Percentiles rank a stretch among this genome's conserved stretches.
These are phyloP conservation scores for Hygrophila difformis DNA, from an alignment of 257 asterid genomes.

Conservation along the genomic window DNA sequence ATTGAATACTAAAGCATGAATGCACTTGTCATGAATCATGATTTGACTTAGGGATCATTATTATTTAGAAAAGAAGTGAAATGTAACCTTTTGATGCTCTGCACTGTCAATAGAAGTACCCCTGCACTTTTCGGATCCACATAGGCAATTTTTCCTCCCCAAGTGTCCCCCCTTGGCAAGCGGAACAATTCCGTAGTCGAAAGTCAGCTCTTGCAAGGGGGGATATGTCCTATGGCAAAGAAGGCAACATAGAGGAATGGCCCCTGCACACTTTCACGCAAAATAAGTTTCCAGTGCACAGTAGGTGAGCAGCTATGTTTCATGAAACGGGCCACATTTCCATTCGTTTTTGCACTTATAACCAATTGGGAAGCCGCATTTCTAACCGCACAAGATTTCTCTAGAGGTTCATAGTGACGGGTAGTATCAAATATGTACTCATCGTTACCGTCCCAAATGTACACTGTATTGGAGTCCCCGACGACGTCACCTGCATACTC, in stretches of 20 bases:
- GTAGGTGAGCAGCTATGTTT: slow-evolving; percentile 87
- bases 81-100: too few relatives aligned
- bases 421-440: slow-evolving; percentile 73
- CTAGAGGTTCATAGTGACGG: slow-evolving; percentile 48
- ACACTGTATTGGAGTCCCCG: slow-evolving; percentile 21
- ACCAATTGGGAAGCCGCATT: slow-evolving; percentile 67
- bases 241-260: slow-evolving; percentile 64
- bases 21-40: too few relatives aligned
- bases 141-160: slow-evolving; percentile 73
- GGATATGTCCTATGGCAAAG: slow-evolving; percentile 79
- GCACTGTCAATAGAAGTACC: slow-evolving; percentile 49
- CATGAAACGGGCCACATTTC: slow-evolving; percentile 94
- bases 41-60: too few relatives aligned
- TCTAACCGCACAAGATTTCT: slow-evolving; percentile 24
- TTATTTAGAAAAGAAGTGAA: too few relatives aligned
- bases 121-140: slow-evolving; percentile 65
- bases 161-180: slow-evolving; percentile 38
- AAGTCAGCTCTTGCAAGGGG: slow-evolving; percentile 85
- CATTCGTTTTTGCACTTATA: slow-evolving; percentile 59
- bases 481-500: slow-evolving; percentile 81
- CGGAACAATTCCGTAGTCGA: slow-evolving; percentile 61
- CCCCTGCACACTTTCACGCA: slow-evolving; percentile 56
- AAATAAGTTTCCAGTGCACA: slow-evolving; percentile 77
- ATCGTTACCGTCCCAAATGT: slow-evolving; percentile 32
- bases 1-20: too few relatives aligned